These are phyloP conservation scores for Apocynum venetum DNA, from an alignment of 257 asterid genomes.

Conservation along the genomic window DNA sequence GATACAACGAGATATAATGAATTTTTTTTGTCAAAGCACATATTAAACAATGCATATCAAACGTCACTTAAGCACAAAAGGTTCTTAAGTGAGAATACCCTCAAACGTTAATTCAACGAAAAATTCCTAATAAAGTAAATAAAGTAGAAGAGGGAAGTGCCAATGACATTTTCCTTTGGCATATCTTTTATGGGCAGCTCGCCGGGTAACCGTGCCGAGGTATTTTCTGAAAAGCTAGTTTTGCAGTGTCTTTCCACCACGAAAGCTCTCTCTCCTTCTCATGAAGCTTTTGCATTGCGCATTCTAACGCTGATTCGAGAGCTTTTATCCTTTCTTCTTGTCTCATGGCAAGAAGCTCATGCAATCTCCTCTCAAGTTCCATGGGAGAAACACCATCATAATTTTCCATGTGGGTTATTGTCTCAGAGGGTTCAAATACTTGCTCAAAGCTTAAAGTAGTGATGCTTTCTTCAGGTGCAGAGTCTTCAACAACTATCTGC, in stretches of 20 bases:
- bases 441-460: constrained; percentile 27
- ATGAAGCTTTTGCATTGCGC: constrained; percentile 42
- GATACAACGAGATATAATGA: too few relatives aligned
- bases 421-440: constrained; percentile 13
- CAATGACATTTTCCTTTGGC: too few relatives aligned
- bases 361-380: constrained; percentile 61
- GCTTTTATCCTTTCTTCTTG: constrained; percentile 57
- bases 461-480: constrained; percentile 34
- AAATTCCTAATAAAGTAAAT: too few relatives aligned
- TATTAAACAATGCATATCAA: too few relatives aligned
- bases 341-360: constrained; percentile 46
- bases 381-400: constrained; percentile 45
- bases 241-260: constrained; percentile 68
- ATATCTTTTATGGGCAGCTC: too few relatives aligned
- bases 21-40: too few relatives aligned
- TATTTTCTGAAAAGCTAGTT: constrained; percentile 35
- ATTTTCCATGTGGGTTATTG: constrained; percentile 10
- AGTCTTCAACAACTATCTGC: constrained; percentile 43
- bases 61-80: too few relatives aligned
- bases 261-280: constrained; percentile 47
- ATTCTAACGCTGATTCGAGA: constrained; percentile 55
- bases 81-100: too few relatives aligned
- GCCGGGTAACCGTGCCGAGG: constrained; percentile 10
- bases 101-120: too few relatives aligned
- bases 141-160: too few relatives aligned